Percentiles rank a stretch among this genome's conserved stretches.
These are phyloP conservation scores for Scutellaria galericulata DNA, from an alignment of 257 asterid genomes.

Conservation along the genomic window DNA sequence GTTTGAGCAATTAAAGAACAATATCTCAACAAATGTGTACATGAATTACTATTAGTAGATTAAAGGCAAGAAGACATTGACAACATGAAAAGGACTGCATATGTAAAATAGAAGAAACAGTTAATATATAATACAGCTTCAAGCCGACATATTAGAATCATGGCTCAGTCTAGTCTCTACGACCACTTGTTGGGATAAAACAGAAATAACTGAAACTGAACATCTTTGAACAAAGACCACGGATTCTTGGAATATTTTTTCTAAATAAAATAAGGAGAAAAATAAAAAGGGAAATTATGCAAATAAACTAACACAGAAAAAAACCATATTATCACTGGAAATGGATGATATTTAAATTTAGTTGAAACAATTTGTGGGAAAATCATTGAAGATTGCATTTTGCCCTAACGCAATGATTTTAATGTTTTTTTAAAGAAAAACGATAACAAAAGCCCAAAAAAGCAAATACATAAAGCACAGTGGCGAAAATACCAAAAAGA, in stretches of 20 bases:
- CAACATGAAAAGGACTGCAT: constrained; percentile 38
- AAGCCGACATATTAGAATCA: constrained; percentile 41
- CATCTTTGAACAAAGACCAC: constrained; percentile 36
- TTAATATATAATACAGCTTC: constrained; percentile 33
- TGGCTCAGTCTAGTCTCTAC: constrained; percentile 13
- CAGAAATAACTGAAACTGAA: constrained; percentile 45
- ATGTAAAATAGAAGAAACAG: constrained; percentile 28
- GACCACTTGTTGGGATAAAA: constrained; percentile 30
- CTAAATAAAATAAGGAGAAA: not conserved
- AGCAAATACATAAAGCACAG: too few species aligned
- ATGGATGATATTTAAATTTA: not conserved
- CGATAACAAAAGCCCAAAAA: too few species aligned
- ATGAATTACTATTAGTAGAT: not conserved
- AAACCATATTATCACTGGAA: not conserved
- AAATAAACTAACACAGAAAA: constrained; percentile 19
- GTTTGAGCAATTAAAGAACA: constrained; percentile 10
- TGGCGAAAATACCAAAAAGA: not conserved
- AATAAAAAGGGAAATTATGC: not conserved
- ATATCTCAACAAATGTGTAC: not conserved
- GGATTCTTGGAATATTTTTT: constrained; percentile 11
- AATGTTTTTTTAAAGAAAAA: too few species aligned
- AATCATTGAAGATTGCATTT: constrained; percentile 15
- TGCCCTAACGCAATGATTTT: constrained; percentile 13
- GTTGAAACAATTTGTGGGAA: not conserved
- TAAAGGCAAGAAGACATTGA: constrained; percentile 34